Evolutionary conservation across 345 rosid genomes (phyloP), one percentile per base, ranked within the genome.

Genomic region (Brassica carinata): DNA sequence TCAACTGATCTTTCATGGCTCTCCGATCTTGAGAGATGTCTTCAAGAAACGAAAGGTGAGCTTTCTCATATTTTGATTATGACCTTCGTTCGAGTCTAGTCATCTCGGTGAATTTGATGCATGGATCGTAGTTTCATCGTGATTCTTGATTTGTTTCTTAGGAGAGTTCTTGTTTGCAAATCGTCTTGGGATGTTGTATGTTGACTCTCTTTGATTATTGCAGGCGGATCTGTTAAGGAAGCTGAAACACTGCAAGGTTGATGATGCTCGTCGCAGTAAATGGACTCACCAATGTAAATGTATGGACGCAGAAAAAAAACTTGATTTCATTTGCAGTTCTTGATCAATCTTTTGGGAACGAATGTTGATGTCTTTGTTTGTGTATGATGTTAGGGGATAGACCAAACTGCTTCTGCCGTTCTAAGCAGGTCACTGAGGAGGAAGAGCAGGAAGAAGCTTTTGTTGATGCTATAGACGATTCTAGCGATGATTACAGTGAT

Each of bases 171-270:
- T 58, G 26, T 23, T 76, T 31, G 38, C 36, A 0, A 34, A 19
- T 67, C 55, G 38, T 57, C 26, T 6, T 8, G 48, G 61, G 61
- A 55, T 55, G 14, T 23, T 23, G 26, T 23, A 23, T 23, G 26
- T 23, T 23, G 26, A 23, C 26, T 23, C 26, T 23, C 26, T 23
- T 23, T 23, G 26, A 23, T 23, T 23, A 23, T 23, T 23, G 26
- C 26, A 23, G 26, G 26, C 26, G 26, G n/a, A n/a, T 72, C 79
- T 83, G 72, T 72, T 80, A n/a, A 63, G 77, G 30, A 87, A 85
- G 74, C 68, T 83, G 79, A 85, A 79, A 74, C 84, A 83, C 73
- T 79, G 75, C 71, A 87, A 85, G 72, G 79, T 79, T 76, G 83
- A 85, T 74, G 77, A 85, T 74, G 76, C 71, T 76, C 77, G 83